phyloP scores from a whole-genome alignment of 257 asterid genomes.

The Capsicum rhomboideum region DNA sequence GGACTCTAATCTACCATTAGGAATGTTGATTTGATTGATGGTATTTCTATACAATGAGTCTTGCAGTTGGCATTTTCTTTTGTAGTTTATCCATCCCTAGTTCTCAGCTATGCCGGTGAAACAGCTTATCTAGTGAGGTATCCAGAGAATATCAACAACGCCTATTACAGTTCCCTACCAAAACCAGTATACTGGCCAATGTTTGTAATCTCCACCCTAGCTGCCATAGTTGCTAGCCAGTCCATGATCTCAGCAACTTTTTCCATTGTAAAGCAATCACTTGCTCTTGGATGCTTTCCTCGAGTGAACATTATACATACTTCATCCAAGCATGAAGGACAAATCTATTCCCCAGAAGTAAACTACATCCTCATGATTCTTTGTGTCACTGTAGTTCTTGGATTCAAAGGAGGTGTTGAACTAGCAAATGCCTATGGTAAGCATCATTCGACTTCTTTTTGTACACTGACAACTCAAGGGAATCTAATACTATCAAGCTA shows the following conservation, averaged over 20 bases:
- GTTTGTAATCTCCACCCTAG: conserved; percentile 54
- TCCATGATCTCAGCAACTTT: conserved; percentile 63
- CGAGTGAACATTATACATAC: conserved; percentile 55
- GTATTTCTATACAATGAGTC: background rate
- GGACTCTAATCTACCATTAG: background rate
- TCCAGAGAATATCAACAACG: conserved; percentile 42
- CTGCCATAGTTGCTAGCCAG: conserved; percentile 45
- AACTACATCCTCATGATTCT: conserved; percentile 22
- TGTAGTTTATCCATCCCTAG: conserved; percentile 59
- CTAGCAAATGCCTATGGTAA: conserved; percentile 48
- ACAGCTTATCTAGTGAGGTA: conserved; percentile 50
- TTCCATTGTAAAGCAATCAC: conserved; percentile 63
- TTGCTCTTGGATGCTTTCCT: conserved; percentile 62
- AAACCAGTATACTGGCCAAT: conserved; percentile 61
- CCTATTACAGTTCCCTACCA: conserved; percentile 64
- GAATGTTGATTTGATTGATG: background rate
- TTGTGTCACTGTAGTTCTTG: conserved; percentile 29
- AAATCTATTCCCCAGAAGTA: conserved; percentile 65
- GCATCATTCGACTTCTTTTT: background rate
- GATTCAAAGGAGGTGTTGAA: conserved; percentile 52
- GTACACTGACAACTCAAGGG: background rate
- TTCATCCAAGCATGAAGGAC: conserved; percentile 51
- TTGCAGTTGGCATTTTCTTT: conserved; percentile 50
- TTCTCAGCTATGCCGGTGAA: conserved; percentile 60
- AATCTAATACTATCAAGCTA: background rate